Percentiles rank a stretch among this genome's conserved stretches.
Evolutionary conservation across 768 basidiomycete species (phyloP).

Genomic region (Rhodotorula graminis): DNA sequence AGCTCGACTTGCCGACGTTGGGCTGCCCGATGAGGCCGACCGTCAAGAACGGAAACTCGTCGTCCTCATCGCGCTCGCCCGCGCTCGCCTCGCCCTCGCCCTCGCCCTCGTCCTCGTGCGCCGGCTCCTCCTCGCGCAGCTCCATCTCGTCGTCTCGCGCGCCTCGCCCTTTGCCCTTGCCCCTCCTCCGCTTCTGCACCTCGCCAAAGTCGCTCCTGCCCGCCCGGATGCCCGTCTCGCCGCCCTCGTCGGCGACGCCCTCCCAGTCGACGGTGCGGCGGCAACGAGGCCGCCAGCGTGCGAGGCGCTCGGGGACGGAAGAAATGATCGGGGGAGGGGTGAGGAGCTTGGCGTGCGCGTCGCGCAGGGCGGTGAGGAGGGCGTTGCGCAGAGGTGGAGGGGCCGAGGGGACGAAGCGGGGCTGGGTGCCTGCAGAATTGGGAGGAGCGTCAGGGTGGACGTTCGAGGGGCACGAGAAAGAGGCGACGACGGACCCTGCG

Average conservation of each 20-base stretch:
- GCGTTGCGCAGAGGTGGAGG: slow-evolving; percentile 61
- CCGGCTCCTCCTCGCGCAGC: too few species aligned
- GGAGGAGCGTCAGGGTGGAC: slow-evolving; percentile 42
- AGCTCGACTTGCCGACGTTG: slow-evolving; percentile 89
- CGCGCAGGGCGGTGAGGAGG: slow-evolving; percentile 62
- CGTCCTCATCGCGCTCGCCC: background rate
- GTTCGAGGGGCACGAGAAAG: slow-evolving; percentile 25
- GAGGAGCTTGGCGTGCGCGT: slow-evolving; percentile 63
- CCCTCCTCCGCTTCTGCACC: background rate
- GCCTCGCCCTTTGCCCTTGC: background rate
- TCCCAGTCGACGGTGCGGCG: slow-evolving; percentile 71
- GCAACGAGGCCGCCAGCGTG: slow-evolving; percentile 64
- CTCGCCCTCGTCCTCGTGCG: background rate
- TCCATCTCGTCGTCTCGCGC: too few species aligned
- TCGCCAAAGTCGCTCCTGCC: background rate
- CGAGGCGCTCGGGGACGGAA: slow-evolving; percentile 53
- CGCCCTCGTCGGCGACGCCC: slow-evolving; percentile 43
- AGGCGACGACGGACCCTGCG: slow-evolving; percentile 38
- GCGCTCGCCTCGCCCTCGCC: background rate
- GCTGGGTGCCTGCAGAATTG: slow-evolving; percentile 37
- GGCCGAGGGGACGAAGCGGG: slow-evolving; percentile 58
- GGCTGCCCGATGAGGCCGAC: slow-evolving; percentile 52
- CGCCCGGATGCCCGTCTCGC: slow-evolving; percentile 4
- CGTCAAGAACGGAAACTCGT: slow-evolving; percentile 41
- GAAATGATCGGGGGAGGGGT: slow-evolving; percentile 61